These are phyloP conservation scores for Pterocarpus santalinus DNA, from an alignment of 306 rosid species.

Conservation along the genomic window DNA sequence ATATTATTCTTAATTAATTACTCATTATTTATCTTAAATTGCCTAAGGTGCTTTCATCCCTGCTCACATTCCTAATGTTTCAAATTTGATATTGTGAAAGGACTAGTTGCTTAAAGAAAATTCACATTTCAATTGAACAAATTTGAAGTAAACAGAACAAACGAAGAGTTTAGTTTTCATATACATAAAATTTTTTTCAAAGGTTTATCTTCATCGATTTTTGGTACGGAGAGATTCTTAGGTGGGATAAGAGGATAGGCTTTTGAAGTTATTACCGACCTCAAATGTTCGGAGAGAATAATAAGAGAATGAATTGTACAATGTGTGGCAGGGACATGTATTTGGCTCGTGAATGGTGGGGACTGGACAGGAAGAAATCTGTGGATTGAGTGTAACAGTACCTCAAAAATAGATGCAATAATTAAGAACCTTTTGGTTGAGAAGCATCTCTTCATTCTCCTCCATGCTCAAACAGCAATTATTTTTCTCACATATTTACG, in stretches of 20 bases:
- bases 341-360: slow-evolving; percentile 34
- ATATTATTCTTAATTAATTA: neutral
- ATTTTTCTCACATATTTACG: neutral
- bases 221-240: neutral
- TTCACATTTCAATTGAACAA: neutral
- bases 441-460: neutral
- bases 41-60: neutral
- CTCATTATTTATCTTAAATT: neutral
- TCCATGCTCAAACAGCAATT: slow-evolving; percentile 9
- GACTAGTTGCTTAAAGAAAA: neutral
- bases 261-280: neutral
- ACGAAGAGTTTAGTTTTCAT: neutral
- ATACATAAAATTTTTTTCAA: neutral
- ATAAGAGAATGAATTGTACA: neutral
- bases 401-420: neutral
- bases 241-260: slow-evolving; percentile 5
- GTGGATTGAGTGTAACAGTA: slow-evolving; percentile 7
- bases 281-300: slow-evolving; percentile 7
- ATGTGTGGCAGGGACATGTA: slow-evolving; percentile 33
- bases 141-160: too few species aligned
- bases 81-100: neutral
- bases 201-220: neutral
- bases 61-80: neutral
- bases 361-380: neutral
- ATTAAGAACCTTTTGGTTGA: slow-evolving; percentile 1